phyloP scores from a whole-genome alignment of 1,284 basidiomycete genomes.

The Crucibulum cyathiforme region DNA sequence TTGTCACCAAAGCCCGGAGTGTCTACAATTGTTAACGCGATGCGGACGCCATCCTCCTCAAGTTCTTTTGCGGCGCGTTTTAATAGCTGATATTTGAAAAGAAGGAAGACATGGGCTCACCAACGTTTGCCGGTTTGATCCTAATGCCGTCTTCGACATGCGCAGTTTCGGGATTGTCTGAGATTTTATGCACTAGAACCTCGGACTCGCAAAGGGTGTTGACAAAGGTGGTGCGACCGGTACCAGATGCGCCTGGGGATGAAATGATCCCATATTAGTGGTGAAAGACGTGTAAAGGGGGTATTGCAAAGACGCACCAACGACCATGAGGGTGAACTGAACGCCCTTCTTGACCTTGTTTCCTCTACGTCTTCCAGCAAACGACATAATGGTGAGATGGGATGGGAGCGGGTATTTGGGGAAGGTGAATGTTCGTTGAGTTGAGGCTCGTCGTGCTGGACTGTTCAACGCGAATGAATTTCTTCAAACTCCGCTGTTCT shows the following conservation, averaged over 20 bases:
- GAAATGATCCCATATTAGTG: slow-evolving; percentile 21
- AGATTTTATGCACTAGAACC: slow-evolving; percentile 85
- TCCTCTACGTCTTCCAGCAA: slow-evolving; percentile 84
- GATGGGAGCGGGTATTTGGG: slow-evolving; percentile 23
- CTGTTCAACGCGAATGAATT: background rate
- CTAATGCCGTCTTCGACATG: slow-evolving; percentile 94
- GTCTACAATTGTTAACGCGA: slow-evolving; percentile 97
- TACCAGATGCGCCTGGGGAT: slow-evolving; percentile 86
- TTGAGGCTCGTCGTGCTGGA: too few relatives aligned
- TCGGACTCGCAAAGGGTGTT: slow-evolving; percentile 97
- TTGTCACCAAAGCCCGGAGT: slow-evolving; percentile 99
- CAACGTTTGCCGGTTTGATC: slow-evolving; percentile 96
- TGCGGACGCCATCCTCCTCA: slow-evolving; percentile 98
- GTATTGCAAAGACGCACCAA: slow-evolving; percentile 63
- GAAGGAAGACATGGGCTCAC: slow-evolving; percentile 52
- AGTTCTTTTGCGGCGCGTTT: slow-evolving; percentile 67
- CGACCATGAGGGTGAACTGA: slow-evolving; percentile 95
- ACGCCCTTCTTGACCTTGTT: slow-evolving; percentile 98
- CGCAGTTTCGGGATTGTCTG: slow-evolving; percentile 87
- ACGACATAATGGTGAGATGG: slow-evolving; percentile 64
- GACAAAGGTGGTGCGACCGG: slow-evolving; percentile 96
- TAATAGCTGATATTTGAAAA: slow-evolving; percentile 2
- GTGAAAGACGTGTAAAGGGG: slow-evolving; percentile 10
- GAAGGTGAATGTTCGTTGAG: background rate
- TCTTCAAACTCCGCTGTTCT: slow-evolving; percentile 4